Base-by-base conservation (phyloP, 495 filamentous ascomycete species). In the Xylaria sp. region DNA sequence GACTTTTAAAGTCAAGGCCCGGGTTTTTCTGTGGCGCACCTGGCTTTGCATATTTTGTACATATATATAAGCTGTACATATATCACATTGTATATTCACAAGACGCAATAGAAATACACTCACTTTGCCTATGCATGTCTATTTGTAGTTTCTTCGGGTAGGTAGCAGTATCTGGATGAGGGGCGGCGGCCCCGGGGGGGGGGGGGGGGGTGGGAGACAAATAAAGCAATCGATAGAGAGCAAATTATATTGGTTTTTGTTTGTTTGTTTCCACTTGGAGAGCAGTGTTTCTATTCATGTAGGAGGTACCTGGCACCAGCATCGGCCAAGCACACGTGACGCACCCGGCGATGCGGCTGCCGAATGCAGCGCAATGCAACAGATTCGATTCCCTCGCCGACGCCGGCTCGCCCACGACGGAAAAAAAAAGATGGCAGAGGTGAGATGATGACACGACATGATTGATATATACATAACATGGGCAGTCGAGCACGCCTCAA, bases 31-130 rank as follows among this genome's bases (percentile, higher is more conserved):
- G 29, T 35, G 1, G 5, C 8, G 31, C 11, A 19, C 19, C 24
- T 35, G 9, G 6, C 8, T 31, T 31, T 17, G 14, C 29, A 68
- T 57, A 71, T n/a, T 21, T 55, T 71, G 67, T 62, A 53, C 73
- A 72, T 72, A 73, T 57, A 71, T 37, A 69, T 26, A 17, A 61
- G n/a, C 62, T 74, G 71, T 72, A 74, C 72, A 74, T 71, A 26
- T 46, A 58, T 62, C 19, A 33, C 33, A 33, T 64, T 63, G 48
- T 61, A 71, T 58, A 71, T 71, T 48, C 31, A 58, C 35, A 11
- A 64, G 26, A 64, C n/a, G 37, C 40, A 44, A 44, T 62, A 50
- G 29, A 61, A 52, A 62, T 53, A 61, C 48, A 53, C n/a, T 62
- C 46, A 31, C 11, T 37, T 55, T 41, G 14, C 29, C 19, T 29